Evolutionary conservation across 768 basidiomycete genomes (phyloP).

Genomic region (Trametes villosa): DNA sequence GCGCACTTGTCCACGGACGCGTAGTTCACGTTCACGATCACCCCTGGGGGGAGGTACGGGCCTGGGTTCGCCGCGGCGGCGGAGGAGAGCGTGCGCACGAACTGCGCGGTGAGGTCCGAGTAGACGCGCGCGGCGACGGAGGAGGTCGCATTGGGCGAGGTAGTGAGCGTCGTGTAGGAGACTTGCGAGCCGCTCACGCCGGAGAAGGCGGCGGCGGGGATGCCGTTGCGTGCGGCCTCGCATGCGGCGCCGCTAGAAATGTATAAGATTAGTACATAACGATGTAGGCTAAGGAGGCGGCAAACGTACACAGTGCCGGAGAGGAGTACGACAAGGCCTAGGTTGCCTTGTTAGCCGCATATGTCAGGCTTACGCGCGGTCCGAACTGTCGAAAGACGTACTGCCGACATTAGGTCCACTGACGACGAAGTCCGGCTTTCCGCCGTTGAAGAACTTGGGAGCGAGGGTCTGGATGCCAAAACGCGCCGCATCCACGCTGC

Average conservation of each 20-base stretch:
- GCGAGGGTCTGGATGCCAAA: slow-evolving; percentile 51
- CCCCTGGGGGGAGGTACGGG: slow-evolving; percentile 37
- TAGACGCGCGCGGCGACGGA: slow-evolving; percentile 47
- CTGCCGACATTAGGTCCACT: slow-evolving; percentile 46
- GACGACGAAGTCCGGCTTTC: slow-evolving; percentile 48
- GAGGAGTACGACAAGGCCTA: slow-evolving; percentile 27
- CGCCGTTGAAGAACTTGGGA: slow-evolving; percentile 42
- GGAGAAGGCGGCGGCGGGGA: slow-evolving; percentile 56
- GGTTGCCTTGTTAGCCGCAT: slow-evolving; percentile 16
- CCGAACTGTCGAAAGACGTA: background rate
- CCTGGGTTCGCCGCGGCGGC: slow-evolving; percentile 19
- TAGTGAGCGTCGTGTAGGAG: slow-evolving; percentile 54
- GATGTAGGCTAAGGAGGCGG: background rate
- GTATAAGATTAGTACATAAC: background rate
- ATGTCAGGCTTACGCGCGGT: background rate
- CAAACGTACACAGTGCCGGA: slow-evolving; percentile 37
- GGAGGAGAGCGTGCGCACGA: slow-evolving; percentile 35
- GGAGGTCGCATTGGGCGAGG: slow-evolving; percentile 38
- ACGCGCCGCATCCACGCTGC: slow-evolving; percentile 34
- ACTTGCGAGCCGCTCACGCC: slow-evolving; percentile 45
- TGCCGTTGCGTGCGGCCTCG: slow-evolving; percentile 52
- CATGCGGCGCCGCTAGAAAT: slow-evolving; percentile 51
- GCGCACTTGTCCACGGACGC: slow-evolving; percentile 36
- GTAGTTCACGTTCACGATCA: slow-evolving; percentile 44
- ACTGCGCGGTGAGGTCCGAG: slow-evolving; percentile 46